Percentiles rank a stretch among this genome's conserved stretches.
These are phyloP conservation scores for Euphorbia tirucalli DNA, from an alignment of 345 rosid genomes.

Conservation along the genomic window DNA sequence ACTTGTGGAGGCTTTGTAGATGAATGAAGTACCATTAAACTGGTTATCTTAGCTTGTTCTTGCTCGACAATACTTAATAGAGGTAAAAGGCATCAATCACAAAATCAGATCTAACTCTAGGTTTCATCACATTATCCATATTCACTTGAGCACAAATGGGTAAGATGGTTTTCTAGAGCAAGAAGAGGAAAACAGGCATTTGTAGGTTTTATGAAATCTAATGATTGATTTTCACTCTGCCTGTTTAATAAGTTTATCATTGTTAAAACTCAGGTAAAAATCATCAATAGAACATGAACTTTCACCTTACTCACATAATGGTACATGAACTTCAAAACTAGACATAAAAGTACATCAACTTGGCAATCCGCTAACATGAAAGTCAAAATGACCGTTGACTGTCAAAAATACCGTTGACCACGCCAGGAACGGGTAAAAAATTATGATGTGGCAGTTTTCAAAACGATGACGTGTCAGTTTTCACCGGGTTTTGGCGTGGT, in stretches of 20 bases:
- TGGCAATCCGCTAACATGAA: too few relatives aligned
- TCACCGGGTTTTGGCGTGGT: too few relatives aligned
- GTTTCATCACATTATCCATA: background rate
- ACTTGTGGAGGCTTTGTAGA: background rate
- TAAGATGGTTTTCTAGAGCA: background rate
- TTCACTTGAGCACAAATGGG: background rate
- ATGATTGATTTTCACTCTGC: background rate
- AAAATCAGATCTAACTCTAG: background rate
- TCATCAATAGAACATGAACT: too few relatives aligned
- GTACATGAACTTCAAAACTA: too few relatives aligned
- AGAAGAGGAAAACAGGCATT: background rate
- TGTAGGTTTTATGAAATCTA: background rate
- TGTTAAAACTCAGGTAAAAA: background rate
- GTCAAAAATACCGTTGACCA: too few relatives aligned
- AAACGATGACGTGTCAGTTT: too few relatives aligned
- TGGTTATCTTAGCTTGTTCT: background rate
- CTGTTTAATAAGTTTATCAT: background rate
- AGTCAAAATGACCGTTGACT: too few relatives aligned
- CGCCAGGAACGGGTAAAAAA: too few relatives aligned
- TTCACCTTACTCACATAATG: too few relatives aligned
- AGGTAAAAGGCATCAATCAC: background rate
- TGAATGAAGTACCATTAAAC: background rate
- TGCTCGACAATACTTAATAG: background rate
- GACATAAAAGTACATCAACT: too few relatives aligned
- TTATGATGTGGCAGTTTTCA: too few relatives aligned